These are phyloP conservation scores for Penicillium pancosmium DNA, from an alignment of 495 filamentous ascomycete species.

Conservation along the genomic window DNA sequence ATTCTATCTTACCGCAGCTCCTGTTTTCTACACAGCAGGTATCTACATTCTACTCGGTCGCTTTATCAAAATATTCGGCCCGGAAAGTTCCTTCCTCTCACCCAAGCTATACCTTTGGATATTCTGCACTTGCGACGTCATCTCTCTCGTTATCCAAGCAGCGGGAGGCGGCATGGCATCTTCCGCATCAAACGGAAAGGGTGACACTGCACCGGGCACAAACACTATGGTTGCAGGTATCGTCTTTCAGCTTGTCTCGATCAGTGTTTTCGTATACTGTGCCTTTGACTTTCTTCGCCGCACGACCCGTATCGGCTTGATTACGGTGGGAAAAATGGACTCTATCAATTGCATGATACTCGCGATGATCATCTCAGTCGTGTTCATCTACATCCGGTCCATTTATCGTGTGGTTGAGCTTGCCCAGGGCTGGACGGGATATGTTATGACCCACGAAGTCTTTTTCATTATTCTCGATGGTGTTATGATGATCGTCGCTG, in stretches of 20 bases:
- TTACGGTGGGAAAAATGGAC: slow-evolving; percentile 19
- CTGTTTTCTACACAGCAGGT: slow-evolving; percentile 61
- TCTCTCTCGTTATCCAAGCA: slow-evolving; percentile 60
- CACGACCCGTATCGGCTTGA: slow-evolving; percentile 21
- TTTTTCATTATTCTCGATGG: slow-evolving; percentile 60
- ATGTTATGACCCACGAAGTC: slow-evolving; percentile 56
- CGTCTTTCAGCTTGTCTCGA: slow-evolving; percentile 57
- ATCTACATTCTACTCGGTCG: slow-evolving; percentile 60
- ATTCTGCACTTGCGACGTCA: slow-evolving; percentile 56
- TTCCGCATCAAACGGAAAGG: slow-evolving; percentile 33
- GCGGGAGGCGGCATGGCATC: slow-evolving; percentile 57
- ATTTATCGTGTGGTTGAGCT: slow-evolving; percentile 62
- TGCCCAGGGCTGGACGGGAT: slow-evolving; percentile 58
- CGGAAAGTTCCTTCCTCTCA: slow-evolving; percentile 45
- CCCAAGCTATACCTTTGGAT: slow-evolving; percentile 54
- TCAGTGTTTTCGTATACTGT: slow-evolving; percentile 50
- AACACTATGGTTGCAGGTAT: slow-evolving; percentile 62
- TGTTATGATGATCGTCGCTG: slow-evolving; percentile 54
- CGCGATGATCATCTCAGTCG: slow-evolving; percentile 44
- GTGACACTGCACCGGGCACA: slow-evolving; percentile 52
- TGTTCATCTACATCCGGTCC: slow-evolving; percentile 54
- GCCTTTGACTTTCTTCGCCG: slow-evolving; percentile 48
- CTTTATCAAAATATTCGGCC: slow-evolving; percentile 55
- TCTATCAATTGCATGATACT: slow-evolving; percentile 27
- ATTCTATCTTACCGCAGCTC: slow-evolving; percentile 31